Conservation (phyloP, 495 filamentous ascomycete genomes). For the Pseudomonodictys pantanalensis region DNA sequence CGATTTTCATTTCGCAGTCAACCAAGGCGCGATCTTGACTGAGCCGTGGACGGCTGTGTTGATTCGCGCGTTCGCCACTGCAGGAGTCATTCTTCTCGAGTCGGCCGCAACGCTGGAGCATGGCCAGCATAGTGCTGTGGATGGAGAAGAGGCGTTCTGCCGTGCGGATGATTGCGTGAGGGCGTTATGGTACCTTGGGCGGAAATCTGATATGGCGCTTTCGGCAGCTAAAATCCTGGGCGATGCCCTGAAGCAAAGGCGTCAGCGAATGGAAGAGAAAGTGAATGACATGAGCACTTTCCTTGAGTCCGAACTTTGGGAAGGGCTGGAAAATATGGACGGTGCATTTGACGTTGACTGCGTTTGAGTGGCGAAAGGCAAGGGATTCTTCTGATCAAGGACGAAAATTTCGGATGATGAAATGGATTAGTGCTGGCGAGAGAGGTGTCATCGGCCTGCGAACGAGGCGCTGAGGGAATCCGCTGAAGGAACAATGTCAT, state of each 20-base stretch:
- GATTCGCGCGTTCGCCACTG: constrained; percentile 46
- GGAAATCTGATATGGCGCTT: constrained; percentile 49
- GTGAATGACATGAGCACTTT: constrained; percentile 18
- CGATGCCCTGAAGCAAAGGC: constrained; percentile 15
- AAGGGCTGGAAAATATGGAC: constrained; percentile 14
- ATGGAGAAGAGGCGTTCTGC: constrained; percentile 33
- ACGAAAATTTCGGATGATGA: too few species aligned
- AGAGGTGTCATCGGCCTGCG: too few species aligned
- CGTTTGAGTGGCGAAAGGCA: neutral
- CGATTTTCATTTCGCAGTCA: constrained; percentile 42
- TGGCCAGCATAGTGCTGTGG: constrained; percentile 10
- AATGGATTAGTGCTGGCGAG: too few species aligned
- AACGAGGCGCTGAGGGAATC: too few species aligned
- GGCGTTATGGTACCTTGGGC: constrained; percentile 46
- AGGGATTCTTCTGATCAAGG: too few species aligned
- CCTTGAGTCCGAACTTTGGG: constrained; percentile 19
- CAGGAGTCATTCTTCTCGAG: constrained; percentile 41
- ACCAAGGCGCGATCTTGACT: constrained; percentile 44
- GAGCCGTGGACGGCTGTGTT: constrained; percentile 51
- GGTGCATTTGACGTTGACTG: constrained; percentile 9
- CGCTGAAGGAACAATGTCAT: too few species aligned
- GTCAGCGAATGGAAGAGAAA: constrained; percentile 1
- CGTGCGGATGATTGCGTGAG: constrained; percentile 37
- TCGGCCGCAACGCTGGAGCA: constrained; percentile 3
- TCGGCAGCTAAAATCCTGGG: constrained; percentile 23